Evolutionary conservation across 164 flowering plant species (phyloP), one percentile per base, ranked within the genome.

Genomic region (Nymphaea thermarum): DNA sequence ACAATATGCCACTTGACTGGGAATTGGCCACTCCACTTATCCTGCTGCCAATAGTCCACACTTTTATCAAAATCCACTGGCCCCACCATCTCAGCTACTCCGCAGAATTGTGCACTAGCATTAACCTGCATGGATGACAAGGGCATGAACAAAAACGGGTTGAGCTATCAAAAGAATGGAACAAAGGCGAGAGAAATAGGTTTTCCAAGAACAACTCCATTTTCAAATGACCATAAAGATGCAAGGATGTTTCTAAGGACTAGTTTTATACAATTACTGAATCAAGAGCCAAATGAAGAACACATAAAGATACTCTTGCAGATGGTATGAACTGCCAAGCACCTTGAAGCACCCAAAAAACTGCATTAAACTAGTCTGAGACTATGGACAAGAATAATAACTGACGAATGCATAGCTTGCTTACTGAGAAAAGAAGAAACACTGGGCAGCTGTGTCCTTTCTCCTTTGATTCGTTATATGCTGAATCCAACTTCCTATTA

Each of bases 1-100:
- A 93, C 83, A 6, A 91, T 79, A 75, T 89, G 97, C 98, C 98
- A 93, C 77, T 85, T 83, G 60, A 93, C 96, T 65, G 94, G 89
- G 70, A 93, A 93, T 74, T 85, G 93, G 44, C 98, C 98, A 71
- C 85, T 91, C 98, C 98, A 93, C 74, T 88, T 85, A 68, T 91
- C 97, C 74, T 91, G 98, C 78, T 89, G 97, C 98, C 98, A 93
- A 78, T 87, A 91, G 69, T 88, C 89, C 59, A 90, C 93, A 76
- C 84, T 85, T 73, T 80, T 85, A 61, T 89, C 93, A 77, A 93
- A 93, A 75, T 93, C 97, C 41, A 93, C 95, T 41, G 89, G 89
- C 64, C 98, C 97, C 68, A 84, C 73, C 98, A 93, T 93, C 80
- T 91, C 96, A 68, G 97, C 97, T 67, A 91, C 93, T 64, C 98